Percentiles rank a stretch among this genome's conserved stretches.
These are phyloP conservation scores for Haplosporangium sp. DNA, from an alignment of 371 early-diverging fungal genomes.

Conservation along the genomic window DNA sequence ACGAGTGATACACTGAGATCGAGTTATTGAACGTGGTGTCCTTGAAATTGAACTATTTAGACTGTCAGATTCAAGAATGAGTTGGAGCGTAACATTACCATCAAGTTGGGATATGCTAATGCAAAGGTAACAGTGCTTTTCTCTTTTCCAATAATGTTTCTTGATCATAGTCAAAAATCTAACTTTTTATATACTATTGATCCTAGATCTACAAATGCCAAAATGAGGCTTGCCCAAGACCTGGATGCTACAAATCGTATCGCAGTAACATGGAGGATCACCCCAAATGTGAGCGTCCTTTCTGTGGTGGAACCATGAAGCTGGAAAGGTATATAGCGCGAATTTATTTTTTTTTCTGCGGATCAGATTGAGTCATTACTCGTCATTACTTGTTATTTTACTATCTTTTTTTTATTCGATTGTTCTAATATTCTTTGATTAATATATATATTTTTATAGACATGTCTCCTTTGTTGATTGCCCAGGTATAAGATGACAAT, in stretches of 20 bases:
- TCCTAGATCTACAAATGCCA: constrained; percentile 95
- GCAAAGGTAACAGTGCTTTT: constrained; percentile 83
- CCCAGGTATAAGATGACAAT: constrained; percentile 78
- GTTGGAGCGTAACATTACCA: constrained; percentile 99
- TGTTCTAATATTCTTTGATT: background rate
- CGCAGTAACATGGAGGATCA: constrained; percentile 88
- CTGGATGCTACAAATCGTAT: constrained; percentile 95
- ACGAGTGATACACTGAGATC: background rate
- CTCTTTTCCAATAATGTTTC: background rate
- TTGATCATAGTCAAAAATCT: background rate
- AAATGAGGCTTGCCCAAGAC: constrained; percentile 93
- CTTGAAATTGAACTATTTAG: constrained; percentile 43
- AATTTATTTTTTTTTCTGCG: background rate
- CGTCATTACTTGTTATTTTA: background rate
- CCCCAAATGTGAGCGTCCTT: constrained; percentile 92
- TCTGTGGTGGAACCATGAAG: constrained; percentile 91
- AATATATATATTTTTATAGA: constrained; percentile 81
- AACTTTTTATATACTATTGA: background rate
- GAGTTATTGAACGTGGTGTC: background rate
- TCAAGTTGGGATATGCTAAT: constrained; percentile 99
- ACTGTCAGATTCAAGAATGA: constrained; percentile 99
- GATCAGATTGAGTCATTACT: background rate
- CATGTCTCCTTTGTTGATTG: constrained; percentile 99
- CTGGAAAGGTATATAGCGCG: constrained; percentile 71
- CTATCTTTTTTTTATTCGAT: background rate